Percentiles rank a stretch among this genome's conserved stretches.
phyloP scores from a whole-genome alignment of 371 early-diverging fungal species.

The Mortierella sp. region DNA sequence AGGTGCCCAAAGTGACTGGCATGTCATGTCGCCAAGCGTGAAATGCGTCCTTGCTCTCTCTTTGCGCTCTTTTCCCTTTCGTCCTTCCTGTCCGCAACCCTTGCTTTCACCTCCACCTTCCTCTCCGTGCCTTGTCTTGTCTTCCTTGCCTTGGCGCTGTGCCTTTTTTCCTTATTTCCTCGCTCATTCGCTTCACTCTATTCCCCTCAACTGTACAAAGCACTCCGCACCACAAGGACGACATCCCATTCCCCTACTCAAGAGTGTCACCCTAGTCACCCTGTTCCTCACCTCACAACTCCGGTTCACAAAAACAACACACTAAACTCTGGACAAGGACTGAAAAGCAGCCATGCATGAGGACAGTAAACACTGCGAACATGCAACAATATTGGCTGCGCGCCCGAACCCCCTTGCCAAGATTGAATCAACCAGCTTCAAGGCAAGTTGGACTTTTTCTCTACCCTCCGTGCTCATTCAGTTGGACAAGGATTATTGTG shows the following conservation, averaged over 20 bases:
- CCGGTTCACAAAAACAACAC: neutral
- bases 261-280: neutral
- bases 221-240: neutral
- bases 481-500: neutral
- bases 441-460: conserved; percentile 42
- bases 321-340: neutral
- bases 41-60: neutral
- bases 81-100: neutral
- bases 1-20: no score
- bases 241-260: neutral
- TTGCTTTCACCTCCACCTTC: neutral
- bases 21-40: no score
- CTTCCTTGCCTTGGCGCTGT: neutral
- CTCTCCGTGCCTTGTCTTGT: conserved; percentile 11
- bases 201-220: neutral
- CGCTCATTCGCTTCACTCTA: neutral
- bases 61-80: neutral
- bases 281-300: neutral
- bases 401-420: conserved; percentile 50
- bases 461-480: neutral
- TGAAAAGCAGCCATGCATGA: conserved; percentile 16
- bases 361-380: conserved; percentile 32
- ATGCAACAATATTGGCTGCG: conserved; percentile 46
- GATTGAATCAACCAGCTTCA: conserved; percentile 55
- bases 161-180: neutral